A percentile compares a stretch with the other conserved stretches of the same genome.
phyloP scores from a whole-genome alignment of 139 green algal genomes.

The Micromonas pusilla region DNA sequence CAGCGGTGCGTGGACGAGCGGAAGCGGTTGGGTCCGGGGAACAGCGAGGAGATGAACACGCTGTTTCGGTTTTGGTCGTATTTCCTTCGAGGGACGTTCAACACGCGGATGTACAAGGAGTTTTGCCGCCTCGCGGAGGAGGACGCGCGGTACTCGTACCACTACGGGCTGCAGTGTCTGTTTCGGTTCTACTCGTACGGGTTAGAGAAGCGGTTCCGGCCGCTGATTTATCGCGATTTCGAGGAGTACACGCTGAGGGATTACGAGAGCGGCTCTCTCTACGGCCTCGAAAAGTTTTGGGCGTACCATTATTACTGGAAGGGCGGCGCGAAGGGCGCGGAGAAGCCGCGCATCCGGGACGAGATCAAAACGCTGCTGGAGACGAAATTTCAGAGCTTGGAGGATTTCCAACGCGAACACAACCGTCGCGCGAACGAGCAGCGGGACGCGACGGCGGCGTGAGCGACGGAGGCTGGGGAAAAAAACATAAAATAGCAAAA shows the following conservation, averaged over 20 bases:
- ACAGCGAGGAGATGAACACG: constrained; percentile 95
- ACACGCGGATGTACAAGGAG: constrained; percentile 81
- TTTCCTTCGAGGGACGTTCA: constrained; percentile 92
- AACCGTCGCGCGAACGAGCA: background rate
- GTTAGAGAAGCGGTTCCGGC: constrained; percentile 70
- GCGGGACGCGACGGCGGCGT: background rate
- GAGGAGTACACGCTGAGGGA: constrained; percentile 63
- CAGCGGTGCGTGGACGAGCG: constrained; percentile 84
- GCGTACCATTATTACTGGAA: constrained; percentile 89
- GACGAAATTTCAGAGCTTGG: constrained; percentile 57
- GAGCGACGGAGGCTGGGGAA: background rate
- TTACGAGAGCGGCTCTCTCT: constrained; percentile 71
- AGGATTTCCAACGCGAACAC: constrained; percentile 56
- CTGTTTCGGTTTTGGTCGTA: constrained; percentile 98
- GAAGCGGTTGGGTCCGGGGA: constrained; percentile 52
- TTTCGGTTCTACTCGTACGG: constrained; percentile 86
- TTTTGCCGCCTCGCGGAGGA: constrained; percentile 61
- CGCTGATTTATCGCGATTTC: constrained; percentile 76
- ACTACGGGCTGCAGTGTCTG: constrained; percentile 95
- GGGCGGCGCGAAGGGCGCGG: constrained; percentile 29
- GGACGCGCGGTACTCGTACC: constrained; percentile 56
- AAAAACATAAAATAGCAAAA: constrained; percentile 7
- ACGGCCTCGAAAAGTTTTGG: constrained; percentile 92
- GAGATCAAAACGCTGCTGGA: constrained; percentile 64
- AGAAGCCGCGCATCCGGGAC: constrained; percentile 26